Evolutionary conservation across 305 asterid species (phyloP).

Genomic region (Fraxinus ornus): DNA sequence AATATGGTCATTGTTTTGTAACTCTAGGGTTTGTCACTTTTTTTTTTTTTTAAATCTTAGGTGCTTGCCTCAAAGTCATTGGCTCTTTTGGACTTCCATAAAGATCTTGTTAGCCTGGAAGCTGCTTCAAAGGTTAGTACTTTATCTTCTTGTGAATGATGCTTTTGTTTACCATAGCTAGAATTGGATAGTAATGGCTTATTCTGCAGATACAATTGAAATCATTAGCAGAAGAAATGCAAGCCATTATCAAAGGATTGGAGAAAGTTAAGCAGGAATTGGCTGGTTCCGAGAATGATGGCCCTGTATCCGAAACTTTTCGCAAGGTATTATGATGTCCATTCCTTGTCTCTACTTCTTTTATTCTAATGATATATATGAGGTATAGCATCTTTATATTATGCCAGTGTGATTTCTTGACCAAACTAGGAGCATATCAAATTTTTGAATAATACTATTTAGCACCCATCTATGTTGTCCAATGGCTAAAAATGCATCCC

Average conservation of each 20-base stretch:
- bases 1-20: background rate
- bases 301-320: slow-evolving; percentile 71
- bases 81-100: slow-evolving; percentile 73
- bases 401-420: background rate
- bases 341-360: slow-evolving; percentile 6
- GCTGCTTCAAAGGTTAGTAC: slow-evolving; percentile 79
- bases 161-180: slow-evolving; percentile 8
- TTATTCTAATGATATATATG: background rate
- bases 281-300: slow-evolving; percentile 79
- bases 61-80: slow-evolving; percentile 68
- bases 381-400: background rate
- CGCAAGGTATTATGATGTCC: slow-evolving; percentile 53
- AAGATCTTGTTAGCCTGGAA: slow-evolving; percentile 74
- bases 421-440: background rate
- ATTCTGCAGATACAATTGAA: slow-evolving; percentile 81
- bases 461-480: background rate
- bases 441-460: background rate
- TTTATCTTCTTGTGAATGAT: slow-evolving; percentile 25
- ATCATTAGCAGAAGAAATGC: slow-evolving; percentile 96
- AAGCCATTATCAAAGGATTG: slow-evolving; percentile 81
- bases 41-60: slow-evolving; percentile 34
- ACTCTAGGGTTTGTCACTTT: background rate
- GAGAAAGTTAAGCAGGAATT: slow-evolving; percentile 95
- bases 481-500: background rate
- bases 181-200: slow-evolving; percentile 12